Evolutionary conservation across 2,329 filamentous ascomycete species (phyloP), one percentile per base, ranked within the genome.

Genomic region (Fusarium napiforme): DNA sequence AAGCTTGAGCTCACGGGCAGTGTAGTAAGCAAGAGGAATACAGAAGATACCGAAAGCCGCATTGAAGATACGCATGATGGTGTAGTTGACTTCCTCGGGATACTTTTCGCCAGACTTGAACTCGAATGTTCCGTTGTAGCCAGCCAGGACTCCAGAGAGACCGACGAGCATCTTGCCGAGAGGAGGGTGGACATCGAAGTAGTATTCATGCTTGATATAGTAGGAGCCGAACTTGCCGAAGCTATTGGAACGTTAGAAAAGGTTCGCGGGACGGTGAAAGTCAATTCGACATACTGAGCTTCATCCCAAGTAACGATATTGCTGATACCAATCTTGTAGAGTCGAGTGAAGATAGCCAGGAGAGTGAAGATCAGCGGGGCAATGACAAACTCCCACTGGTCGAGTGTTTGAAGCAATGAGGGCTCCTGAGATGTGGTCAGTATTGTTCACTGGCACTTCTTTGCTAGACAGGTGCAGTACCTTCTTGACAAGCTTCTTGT

Each of bases 41-140:
- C 94, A 98, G 69, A 96, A 87, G 70, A 95, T 96, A 69, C 96
- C 96, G 82, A 98, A 99, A 72, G 94, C 90, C 73, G 96, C 93
- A 82, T 98, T 99, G 89, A 99, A 99, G 70, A 96, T 89, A 78
- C 96, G 94, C 97, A 99, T 99, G 81, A 97, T 97, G 78, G 95
- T 97, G 83, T 97, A 99, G 87, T 99, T 93, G 80, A 99, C 88
- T 79, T 98, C 94, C 76, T 92, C 90, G 16, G 96, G 96, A 82
- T 99, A 99, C 61, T 90, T 95, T 81, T 98, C 96, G 81, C 96
- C 96, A 60, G 96, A 98, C 84, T 99, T 99, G 89, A 99, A 99
- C 81, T 99, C 96, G 84, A 99, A 99, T 8, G 96, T 97, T 66
- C 96, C 96, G 86, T 99, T 99, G 87, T 99, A 99, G 75, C 96